A percentile compares a stretch with the other conserved stretches of the same genome.
Evolutionary conservation across 2,329 filamentous ascomycete species (phyloP).

Genomic region (Trichoderma sp.): DNA sequence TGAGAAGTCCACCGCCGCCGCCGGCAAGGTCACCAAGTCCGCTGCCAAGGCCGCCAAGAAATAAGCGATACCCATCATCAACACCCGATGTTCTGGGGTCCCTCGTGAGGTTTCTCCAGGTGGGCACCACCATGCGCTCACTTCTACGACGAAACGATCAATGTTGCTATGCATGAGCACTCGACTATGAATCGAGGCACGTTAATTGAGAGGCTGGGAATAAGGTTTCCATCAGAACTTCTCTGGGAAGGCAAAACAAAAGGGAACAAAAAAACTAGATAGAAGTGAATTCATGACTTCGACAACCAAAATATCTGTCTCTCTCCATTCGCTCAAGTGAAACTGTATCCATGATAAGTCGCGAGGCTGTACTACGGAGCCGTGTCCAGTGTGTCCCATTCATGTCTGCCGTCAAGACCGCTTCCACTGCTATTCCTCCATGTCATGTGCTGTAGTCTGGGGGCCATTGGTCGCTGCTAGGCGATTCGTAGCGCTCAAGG

Average conservation of each 20-base stretch:
- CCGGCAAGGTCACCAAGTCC: conserved; percentile 71
- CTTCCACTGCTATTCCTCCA: too few species aligned
- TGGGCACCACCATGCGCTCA: conserved; percentile 41
- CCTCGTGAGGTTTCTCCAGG: conserved; percentile 35
- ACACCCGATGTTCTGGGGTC: conserved; percentile 34
- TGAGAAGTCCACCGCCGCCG: conserved; percentile 60
- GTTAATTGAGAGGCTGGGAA: conserved; percentile 48
- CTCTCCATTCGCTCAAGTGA: background rate
- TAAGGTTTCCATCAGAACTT: conserved; percentile 45
- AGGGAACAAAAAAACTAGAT: conserved; percentile 52
- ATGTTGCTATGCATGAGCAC: conserved; percentile 50
- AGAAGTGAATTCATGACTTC: conserved; percentile 45
- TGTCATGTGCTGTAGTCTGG: too few species aligned
- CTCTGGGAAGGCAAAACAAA: conserved; percentile 51
- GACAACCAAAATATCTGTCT: conserved; percentile 20
- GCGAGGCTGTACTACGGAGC: too few species aligned
- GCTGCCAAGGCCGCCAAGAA: conserved; percentile 76
- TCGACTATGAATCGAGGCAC: conserved; percentile 47
- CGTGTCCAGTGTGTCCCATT: too few species aligned
- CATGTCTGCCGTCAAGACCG: too few species aligned
- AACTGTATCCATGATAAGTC: background rate
- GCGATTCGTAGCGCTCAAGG: too few species aligned
- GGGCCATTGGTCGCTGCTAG: too few species aligned
- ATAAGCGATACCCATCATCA: conserved; percentile 51
- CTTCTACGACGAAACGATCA: conserved; percentile 52